phyloP scores from a whole-genome alignment of 2,329 filamentous ascomycete species.

The Didymella pinodella region DNA sequence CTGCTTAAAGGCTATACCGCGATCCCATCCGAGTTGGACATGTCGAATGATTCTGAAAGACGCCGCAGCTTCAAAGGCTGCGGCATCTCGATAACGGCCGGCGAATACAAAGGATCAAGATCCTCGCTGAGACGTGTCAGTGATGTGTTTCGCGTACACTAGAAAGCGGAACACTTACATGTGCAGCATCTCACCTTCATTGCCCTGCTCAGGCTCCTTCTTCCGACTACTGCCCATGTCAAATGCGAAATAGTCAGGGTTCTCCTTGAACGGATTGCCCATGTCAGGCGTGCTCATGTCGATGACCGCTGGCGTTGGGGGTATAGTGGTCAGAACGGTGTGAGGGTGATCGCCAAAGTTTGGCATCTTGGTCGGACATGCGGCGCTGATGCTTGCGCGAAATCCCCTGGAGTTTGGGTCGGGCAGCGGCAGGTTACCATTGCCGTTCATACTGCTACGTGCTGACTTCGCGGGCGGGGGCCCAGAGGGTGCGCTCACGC shows the following conservation, averaged over 20 bases:
- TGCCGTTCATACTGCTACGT: constrained; percentile 6
- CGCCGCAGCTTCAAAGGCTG: constrained; percentile 32
- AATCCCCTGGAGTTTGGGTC: constrained; percentile 44
- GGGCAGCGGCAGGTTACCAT: constrained; percentile 25
- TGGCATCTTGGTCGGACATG: constrained; percentile 53
- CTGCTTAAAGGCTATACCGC: neutral
- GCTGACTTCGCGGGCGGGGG: constrained; percentile 37
- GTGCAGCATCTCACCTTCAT: constrained; percentile 35
- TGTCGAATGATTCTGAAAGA: constrained; percentile 34
- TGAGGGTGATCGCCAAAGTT: constrained; percentile 38
- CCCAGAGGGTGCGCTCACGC: constrained; percentile 26
- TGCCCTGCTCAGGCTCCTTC: constrained; percentile 22
- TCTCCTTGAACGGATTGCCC: constrained; percentile 51
- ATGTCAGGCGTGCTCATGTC: constrained; percentile 27
- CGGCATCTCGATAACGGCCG: constrained; percentile 30
- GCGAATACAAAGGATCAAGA: constrained; percentile 42
- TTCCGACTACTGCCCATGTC: constrained; percentile 30
- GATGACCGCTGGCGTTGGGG: constrained; percentile 49
- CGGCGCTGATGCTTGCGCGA: constrained; percentile 42
- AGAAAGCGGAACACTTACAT: constrained; percentile 29
- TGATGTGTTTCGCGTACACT: neutral
- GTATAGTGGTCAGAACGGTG: constrained; percentile 51
- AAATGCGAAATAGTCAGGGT: constrained; percentile 42
- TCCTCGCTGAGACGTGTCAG: constrained; percentile 35
- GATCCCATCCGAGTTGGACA: constrained; percentile 20